Evolutionary conservation across 306 rosid genomes (phyloP), one percentile per base, ranked within the genome.

Genomic region (Psophocarpus tetragonolobus): DNA sequence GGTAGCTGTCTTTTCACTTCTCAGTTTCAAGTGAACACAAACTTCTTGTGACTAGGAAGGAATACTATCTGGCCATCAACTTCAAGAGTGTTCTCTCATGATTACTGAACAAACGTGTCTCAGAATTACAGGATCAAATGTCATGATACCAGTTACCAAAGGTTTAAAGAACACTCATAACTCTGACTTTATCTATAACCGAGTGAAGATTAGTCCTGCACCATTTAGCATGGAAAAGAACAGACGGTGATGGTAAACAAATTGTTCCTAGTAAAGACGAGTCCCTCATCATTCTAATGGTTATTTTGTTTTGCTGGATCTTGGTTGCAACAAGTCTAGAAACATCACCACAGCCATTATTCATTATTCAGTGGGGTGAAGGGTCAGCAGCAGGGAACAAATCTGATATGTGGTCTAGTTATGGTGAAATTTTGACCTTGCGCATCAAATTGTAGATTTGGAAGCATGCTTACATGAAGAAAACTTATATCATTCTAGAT

Each of bases 371-470:
- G 4, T 47, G 70, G 32, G 29, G 29, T 33, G 47, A n/a, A 32
- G 50, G 9, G 14, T 42, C 45, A 56, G 74, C 45, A 56, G 74
- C 74, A 73, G 20, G 69, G 35, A 66, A 56, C 72, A 58, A 75
- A 47, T 65, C 27, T 68, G 32, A 45, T 82, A 13, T 64, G 53
- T 77, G 60, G 54, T 30, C 29, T 71, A 71, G 50, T 71, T 27
- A 67, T 83, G 76, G 39, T 45, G 53, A 60, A 65, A 60, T 47
- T 66, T 73, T 83, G 64, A 67, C 51, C 32, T 73, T 78, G 74
- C 62, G 11, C 54, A 24, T 67, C 29, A 60, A 72, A 72, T 50
- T 78, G 74, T 63, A 60, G 68, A 26, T 58, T 77, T 56, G 26
- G 35, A 9, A 47, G 50, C 76, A 15, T 44, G 50, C 58, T 68